A percentile compares a stretch with the other conserved stretches of the same genome.
Conservation (phyloP, 495 filamentous ascomycete species). For the Lindgomyces ingoldianus region DNA sequence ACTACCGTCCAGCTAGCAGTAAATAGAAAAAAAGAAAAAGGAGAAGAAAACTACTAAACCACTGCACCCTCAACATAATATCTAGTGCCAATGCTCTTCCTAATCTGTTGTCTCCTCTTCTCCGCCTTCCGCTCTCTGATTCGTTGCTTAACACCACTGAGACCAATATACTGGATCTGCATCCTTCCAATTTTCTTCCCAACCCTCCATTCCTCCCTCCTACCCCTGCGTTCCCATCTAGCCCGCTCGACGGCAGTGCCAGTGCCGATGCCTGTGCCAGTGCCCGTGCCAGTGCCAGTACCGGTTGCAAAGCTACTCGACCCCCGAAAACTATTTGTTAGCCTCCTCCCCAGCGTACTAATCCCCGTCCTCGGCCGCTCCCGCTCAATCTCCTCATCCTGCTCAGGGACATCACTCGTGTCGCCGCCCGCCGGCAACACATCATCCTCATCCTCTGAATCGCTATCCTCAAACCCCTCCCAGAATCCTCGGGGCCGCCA, state of each 20-base stretch:
- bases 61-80: conserved; percentile 33
- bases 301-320: conserved; percentile 18
- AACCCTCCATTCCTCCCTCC: conserved; percentile 28
- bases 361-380: conserved; percentile 1
- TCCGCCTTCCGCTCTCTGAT: conserved; percentile 62
- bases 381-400: too few species aligned
- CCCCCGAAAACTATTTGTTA: conserved; percentile 25
- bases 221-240: background rate
- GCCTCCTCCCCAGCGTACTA: conserved; percentile 33
- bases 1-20: too few species aligned
- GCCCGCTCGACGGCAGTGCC: too few species aligned
- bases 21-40: too few species aligned
- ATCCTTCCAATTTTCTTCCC: conserved; percentile 48
- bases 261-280: conserved; percentile 45
- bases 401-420: conserved; percentile 38
- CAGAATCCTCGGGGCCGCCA: conserved; percentile 78
- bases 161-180: conserved; percentile 56
- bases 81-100: conserved; percentile 61
- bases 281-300: conserved; percentile 29
- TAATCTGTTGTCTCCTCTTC: conserved; percentile 63
- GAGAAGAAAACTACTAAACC: too few species aligned
- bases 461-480: conserved; percentile 60
- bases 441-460: conserved; percentile 44
- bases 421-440: conserved; percentile 43
- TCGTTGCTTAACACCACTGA: conserved; percentile 54